Conservation (phyloP, 2,329 filamentous ascomycete species). For the Fusarium oxysporum region DNA sequence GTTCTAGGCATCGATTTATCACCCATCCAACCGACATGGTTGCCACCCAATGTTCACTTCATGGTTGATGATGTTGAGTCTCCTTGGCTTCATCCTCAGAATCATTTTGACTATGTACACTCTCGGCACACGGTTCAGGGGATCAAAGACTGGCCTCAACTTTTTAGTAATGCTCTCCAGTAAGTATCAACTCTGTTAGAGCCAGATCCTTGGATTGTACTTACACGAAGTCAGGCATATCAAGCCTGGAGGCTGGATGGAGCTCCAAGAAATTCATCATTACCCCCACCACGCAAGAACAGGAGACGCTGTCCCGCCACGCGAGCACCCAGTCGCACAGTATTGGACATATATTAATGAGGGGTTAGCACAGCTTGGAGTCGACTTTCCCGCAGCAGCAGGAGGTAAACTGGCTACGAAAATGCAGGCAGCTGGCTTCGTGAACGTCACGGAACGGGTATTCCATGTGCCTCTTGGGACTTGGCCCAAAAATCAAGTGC, state of each 20-base stretch:
- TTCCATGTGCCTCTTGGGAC: constrained; percentile 66
- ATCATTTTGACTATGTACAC: constrained; percentile 71
- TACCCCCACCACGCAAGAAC: constrained; percentile 58
- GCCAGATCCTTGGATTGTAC: not conserved
- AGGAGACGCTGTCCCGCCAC: constrained; percentile 51
- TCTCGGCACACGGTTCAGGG: constrained; percentile 67
- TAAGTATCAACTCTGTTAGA: constrained; percentile 16
- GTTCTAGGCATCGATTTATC: constrained; percentile 60
- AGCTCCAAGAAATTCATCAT: constrained; percentile 66
- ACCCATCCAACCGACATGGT: constrained; percentile 62
- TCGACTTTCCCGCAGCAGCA: constrained; percentile 60
- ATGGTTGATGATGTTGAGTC: constrained; percentile 69
- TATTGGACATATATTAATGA: constrained; percentile 61
- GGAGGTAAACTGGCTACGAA: constrained; percentile 55
- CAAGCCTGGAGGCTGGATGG: constrained; percentile 66
- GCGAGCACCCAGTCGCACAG: constrained; percentile 55
- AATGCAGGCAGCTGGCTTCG: constrained; percentile 64
- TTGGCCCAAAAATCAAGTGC: constrained; percentile 63
- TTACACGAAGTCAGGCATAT: constrained; percentile 54
- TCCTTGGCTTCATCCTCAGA: constrained; percentile 64
- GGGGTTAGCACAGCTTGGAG: constrained; percentile 57
- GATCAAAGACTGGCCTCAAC: constrained; percentile 65
- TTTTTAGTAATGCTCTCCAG: constrained; percentile 54
- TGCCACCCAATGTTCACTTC: constrained; percentile 67
- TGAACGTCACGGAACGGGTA: constrained; percentile 62